A percentile compares a stretch with the other conserved stretches of the same genome.
These are phyloP conservation scores for Orbilia brochopaga DNA, from an alignment of 2,329 filamentous ascomycete genomes.

Conservation along the genomic window DNA sequence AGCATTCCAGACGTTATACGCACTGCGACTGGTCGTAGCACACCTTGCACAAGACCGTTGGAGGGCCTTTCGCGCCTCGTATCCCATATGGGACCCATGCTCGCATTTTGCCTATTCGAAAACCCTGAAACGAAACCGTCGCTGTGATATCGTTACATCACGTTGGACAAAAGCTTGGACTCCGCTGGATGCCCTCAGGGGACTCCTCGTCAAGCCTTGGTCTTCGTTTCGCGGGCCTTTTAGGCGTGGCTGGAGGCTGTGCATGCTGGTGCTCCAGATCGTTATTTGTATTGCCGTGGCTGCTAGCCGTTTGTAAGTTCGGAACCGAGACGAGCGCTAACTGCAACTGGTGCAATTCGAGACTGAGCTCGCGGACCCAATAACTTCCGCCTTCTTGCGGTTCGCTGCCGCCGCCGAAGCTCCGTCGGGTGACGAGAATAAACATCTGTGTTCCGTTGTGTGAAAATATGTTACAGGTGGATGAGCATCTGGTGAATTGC, in stretches of 20 bases:
- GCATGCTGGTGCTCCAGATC: no score
- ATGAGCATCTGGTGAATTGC: no score
- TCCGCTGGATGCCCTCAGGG: background rate
- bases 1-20: no score
- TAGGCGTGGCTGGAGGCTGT: no score
- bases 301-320: background rate
- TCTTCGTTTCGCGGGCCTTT: constrained; percentile 3
- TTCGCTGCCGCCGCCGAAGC: background rate
- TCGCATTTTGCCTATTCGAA: background rate
- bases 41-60: no score
- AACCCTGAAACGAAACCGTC: background rate
- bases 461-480: no score
- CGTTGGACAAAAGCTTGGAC: background rate
- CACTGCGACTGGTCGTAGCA: no score
- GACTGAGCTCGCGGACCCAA: background rate
- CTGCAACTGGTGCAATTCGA: background rate
- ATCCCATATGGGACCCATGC: no score
- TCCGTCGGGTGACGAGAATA: background rate
- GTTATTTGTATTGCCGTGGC: background rate
- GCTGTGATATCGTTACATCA: background rate
- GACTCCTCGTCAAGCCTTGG: background rate
- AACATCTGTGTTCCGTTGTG: background rate
- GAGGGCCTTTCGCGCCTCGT: no score
- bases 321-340: constrained; percentile 2
- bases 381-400: background rate